Conservation (phyloP, 2,329 filamentous ascomycete genomes). For the Escovopsis sp. region DNA sequence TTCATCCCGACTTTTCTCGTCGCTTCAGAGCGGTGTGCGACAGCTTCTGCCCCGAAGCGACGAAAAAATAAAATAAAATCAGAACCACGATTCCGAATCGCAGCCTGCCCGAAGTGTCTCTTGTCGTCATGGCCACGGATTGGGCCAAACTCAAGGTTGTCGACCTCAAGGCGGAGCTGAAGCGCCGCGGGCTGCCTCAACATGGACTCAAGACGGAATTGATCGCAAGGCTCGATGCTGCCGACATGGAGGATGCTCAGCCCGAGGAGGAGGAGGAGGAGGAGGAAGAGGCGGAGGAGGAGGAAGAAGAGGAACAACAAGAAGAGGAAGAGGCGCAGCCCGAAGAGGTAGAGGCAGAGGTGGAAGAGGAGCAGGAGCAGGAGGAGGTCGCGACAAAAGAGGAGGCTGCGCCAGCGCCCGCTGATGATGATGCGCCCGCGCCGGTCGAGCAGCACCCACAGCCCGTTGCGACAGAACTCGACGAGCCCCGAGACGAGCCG, state of each 20-base stretch:
- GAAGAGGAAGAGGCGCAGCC: neutral
- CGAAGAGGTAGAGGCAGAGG: neutral
- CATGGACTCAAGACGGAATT: constrained; percentile 60
- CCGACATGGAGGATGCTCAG: constrained; percentile 9
- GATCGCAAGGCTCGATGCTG: constrained; percentile 44
- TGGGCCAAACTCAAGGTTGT: constrained; percentile 54
- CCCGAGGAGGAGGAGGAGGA: constrained; percentile 3
- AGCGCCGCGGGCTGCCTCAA: constrained; percentile 52
- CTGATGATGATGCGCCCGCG: neutral
- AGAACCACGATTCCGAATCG: no score
- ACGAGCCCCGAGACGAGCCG: neutral
- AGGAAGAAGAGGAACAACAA: constrained; percentile 1
- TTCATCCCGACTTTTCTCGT: neutral
- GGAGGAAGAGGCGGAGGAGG: neutral
- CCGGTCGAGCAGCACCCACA: neutral
- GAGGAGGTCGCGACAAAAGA: neutral
- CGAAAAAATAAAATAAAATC: no score
- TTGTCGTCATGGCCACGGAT: constrained; percentile 28
- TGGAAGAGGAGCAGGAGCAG: constrained; percentile 1
- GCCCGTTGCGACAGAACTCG: neutral
- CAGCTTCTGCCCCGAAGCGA: no score
- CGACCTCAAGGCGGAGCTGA: constrained; percentile 62
- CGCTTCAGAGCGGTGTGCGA: neutral
- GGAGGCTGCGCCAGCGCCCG: neutral
- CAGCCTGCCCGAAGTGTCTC: constrained; percentile 1